Evolutionary conservation across 257 asterid species (phyloP).

Genomic region (Primulina tabacum): DNA sequence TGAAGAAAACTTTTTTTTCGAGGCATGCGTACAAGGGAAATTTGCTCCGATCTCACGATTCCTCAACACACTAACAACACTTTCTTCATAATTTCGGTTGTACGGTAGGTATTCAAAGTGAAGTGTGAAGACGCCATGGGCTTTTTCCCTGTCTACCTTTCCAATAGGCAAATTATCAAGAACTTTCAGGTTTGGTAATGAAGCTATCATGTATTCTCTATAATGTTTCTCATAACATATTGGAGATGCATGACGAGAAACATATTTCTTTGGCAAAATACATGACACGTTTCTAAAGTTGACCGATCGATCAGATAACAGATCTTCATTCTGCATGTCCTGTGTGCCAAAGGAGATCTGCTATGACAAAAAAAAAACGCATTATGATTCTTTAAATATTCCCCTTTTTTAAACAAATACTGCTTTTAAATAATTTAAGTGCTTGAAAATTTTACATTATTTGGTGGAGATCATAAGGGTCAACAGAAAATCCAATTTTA

Average conservation of each 20-base stretch:
- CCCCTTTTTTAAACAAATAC: constrained; percentile 2
- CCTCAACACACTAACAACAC: constrained; percentile 56
- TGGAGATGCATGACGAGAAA: constrained; percentile 66
- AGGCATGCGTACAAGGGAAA: constrained; percentile 36
- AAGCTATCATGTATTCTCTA: constrained; percentile 80
- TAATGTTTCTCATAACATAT: constrained; percentile 85
- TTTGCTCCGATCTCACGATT: constrained; percentile 71
- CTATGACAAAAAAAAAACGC: constrained; percentile 20
- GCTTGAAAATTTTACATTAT: constrained; percentile 9
- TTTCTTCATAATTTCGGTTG: constrained; percentile 56
- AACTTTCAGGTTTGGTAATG: constrained; percentile 59
- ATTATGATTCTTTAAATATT: constrained; percentile 18
- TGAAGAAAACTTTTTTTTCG: constrained; percentile 33
- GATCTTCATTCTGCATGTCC: constrained; percentile 47
- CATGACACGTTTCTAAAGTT: constrained; percentile 30
- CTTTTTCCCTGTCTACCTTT: constrained; percentile 57
- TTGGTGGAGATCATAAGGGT: constrained; percentile 8
- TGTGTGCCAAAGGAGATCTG: constrained; percentile 57
- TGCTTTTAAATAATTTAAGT: not conserved
- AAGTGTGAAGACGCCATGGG: constrained; percentile 43
- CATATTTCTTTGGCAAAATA: constrained; percentile 42
- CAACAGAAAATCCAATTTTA: constrained; percentile 17
- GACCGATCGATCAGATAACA: constrained; percentile 34
- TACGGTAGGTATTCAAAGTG: constrained; percentile 81
- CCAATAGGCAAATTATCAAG: constrained; percentile 73